These are phyloP conservation scores for Schizosaccharomyces octosporus DNA, from an alignment of 805 yeast species.

Conservation along the genomic window DNA sequence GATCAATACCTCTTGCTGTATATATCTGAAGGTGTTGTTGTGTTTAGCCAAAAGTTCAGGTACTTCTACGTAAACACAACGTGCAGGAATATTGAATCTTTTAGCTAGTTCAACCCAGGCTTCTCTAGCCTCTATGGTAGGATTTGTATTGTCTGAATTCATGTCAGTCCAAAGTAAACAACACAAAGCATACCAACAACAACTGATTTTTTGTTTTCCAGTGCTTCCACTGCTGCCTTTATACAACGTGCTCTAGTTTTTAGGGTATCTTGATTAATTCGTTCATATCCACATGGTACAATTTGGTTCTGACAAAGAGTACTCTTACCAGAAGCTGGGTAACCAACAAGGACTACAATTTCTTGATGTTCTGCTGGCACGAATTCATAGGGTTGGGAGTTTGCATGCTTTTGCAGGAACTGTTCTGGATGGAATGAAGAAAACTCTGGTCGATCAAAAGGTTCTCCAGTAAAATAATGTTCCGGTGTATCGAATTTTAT, in stretches of 20 bases:
- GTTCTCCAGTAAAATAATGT: slow-evolving; percentile 22
- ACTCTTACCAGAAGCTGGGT: slow-evolving; percentile 1
- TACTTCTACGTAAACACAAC: not conserved
- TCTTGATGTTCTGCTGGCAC: not conserved
- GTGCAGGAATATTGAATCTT: not conserved
- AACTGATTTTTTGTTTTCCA: not conserved
- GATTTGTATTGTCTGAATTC: not conserved
- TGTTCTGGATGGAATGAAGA: not conserved
- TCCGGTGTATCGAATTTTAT: slow-evolving; percentile 49
- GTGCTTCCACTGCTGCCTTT: not conserved
- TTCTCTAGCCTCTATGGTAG: not conserved
- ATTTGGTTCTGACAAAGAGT: not conserved
- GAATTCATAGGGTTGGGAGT: not conserved
- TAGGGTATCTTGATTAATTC: slow-evolving; percentile 2
- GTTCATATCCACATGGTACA: not conserved
- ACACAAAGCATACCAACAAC: not conserved
- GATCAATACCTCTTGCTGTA: not conserved
- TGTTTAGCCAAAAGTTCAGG: not conserved
- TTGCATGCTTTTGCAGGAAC: not conserved
- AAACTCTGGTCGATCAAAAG: not conserved
- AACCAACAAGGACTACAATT: slow-evolving; percentile 1
- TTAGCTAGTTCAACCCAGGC: not conserved
- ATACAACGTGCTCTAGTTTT: not conserved
- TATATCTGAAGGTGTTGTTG: slow-evolving; percentile 1
- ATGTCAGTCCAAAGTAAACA: not conserved